A percentile compares a stretch with the other conserved stretches of the same genome.
Evolutionary conservation across 768 basidiomycete species (phyloP).

Genomic region (Suillus bovinus): DNA sequence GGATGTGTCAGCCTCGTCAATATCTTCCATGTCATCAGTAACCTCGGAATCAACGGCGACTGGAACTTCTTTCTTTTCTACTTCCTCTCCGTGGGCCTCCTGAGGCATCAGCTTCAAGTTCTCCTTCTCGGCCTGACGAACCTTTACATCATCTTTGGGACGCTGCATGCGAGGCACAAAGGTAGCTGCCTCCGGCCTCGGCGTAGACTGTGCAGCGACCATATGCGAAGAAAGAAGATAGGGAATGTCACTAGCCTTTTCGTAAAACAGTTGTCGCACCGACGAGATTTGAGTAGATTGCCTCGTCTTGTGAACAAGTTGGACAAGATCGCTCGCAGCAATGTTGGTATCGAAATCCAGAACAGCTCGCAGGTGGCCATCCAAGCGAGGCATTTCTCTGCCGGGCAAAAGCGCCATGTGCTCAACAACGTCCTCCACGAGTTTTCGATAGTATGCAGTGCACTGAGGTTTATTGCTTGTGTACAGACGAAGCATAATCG

Average conservation of each 20-base stretch:
- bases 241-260: constrained; percentile 30
- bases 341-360: constrained; percentile 13
- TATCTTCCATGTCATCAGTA: constrained; percentile 8
- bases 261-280: constrained; percentile 33
- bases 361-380: constrained; percentile 16
- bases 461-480: not conserved
- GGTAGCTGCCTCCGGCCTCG: constrained; percentile 18
- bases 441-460: not conserved
- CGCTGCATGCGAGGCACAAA: constrained; percentile 16
- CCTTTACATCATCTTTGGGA: not conserved
- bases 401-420: not conserved
- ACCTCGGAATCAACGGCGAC: not conserved
- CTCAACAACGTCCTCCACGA: not conserved
- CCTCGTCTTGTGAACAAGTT: constrained; percentile 22
- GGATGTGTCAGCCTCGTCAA: constrained; percentile 7
- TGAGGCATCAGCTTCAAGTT: not conserved
- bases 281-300: not conserved
- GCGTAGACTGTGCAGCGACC: constrained; percentile 16
- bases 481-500: not conserved
- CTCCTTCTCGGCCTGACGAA: not conserved
- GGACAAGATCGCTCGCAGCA: constrained; percentile 22
- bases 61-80: constrained; percentile 8
- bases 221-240: constrained; percentile 24
- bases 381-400: not conserved
- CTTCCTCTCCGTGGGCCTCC: not conserved